Percentiles rank a stretch among this genome's conserved stretches.
These are phyloP conservation scores for Magnolia kwangsiensis DNA, from an alignment of 164 flowering plant species.

Conservation along the genomic window DNA sequence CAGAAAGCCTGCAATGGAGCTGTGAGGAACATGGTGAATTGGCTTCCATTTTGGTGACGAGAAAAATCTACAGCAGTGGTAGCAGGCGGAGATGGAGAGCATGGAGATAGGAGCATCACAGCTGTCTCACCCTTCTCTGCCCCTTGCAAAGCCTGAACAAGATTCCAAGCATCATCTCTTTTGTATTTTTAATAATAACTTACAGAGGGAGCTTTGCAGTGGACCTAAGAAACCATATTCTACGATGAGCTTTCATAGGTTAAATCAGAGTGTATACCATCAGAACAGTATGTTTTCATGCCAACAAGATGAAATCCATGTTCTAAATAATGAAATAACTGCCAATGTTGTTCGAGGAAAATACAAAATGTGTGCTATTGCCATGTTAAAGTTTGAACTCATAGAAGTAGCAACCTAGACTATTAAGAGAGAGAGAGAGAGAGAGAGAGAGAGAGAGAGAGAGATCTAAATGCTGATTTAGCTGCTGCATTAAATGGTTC, in stretches of 20 bases:
- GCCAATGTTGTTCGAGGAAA: no score
- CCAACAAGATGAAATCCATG: no score
- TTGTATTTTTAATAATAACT: neutral
- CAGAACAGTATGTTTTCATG: no score
- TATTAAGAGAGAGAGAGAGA: no score
- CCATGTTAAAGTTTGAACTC: no score
- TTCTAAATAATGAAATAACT: no score
- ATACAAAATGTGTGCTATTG: no score
- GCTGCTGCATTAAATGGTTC: no score
- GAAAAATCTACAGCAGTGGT: constrained; percentile 35
- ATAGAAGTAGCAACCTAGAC: no score
- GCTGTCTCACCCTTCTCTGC: constrained; percentile 80
- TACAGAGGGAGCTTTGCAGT: neutral
- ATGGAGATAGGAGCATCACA: constrained; percentile 82
- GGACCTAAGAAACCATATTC: neutral
- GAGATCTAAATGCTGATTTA: no score
- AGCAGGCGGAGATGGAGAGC: constrained; percentile 37
- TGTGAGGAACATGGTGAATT: constrained; percentile 80
- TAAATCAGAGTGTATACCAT: no score
- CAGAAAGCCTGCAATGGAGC: constrained; percentile 91
- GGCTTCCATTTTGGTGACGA: constrained; percentile 61
- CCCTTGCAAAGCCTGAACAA: constrained; percentile 58
- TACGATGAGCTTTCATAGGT: neutral
- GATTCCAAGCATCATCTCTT: neutral
- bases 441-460: no score